Percentiles rank a stretch among this genome's conserved stretches.
Evolutionary conservation across 2,329 filamentous ascomycete genomes (phyloP).

Genomic region (Colletotrichum orchidophilum): DNA sequence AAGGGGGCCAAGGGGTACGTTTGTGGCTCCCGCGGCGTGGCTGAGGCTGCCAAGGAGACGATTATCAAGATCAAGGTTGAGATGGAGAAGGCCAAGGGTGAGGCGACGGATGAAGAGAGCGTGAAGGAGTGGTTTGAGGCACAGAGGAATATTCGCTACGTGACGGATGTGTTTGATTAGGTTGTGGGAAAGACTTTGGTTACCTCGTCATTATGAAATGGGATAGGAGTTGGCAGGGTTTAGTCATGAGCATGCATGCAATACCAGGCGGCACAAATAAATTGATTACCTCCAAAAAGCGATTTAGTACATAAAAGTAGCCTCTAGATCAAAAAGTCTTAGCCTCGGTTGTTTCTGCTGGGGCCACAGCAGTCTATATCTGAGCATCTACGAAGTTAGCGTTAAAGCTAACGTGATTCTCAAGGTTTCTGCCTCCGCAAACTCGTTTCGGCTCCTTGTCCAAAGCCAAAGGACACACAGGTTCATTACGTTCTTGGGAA

Average conservation of each 20-base stretch:
- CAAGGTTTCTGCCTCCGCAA: too few species aligned
- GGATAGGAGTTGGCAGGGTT: not conserved
- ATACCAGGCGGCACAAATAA: not conserved
- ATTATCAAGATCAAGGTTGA: conserved; percentile 38
- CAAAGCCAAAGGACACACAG: not conserved
- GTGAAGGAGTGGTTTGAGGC: conserved; percentile 58
- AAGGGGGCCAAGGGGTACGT: conserved; percentile 65
- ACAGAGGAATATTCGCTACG: conserved; percentile 63
- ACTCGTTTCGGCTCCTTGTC: not conserved
- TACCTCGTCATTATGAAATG: not conserved
- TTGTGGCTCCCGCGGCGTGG: conserved; percentile 63
- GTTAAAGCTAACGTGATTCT: too few species aligned
- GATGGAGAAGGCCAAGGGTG: conserved; percentile 41
- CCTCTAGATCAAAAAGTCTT: too few species aligned
- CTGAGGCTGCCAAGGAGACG: conserved; percentile 50
- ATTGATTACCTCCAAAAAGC: not conserved
- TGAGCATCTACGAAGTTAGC: too few species aligned
- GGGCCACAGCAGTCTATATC: too few species aligned
- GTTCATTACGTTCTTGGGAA: not conserved
- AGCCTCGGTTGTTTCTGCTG: too few species aligned
- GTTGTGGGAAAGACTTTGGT: not conserved
- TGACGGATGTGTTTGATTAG: conserved; percentile 70
- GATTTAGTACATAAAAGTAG: too few species aligned
- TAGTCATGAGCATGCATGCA: not conserved
- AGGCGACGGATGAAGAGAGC: conserved; percentile 48